Base-by-base conservation (phyloP, 2,329 filamentous ascomycete genomes). In the Chaetomium olivaceum region DNA sequence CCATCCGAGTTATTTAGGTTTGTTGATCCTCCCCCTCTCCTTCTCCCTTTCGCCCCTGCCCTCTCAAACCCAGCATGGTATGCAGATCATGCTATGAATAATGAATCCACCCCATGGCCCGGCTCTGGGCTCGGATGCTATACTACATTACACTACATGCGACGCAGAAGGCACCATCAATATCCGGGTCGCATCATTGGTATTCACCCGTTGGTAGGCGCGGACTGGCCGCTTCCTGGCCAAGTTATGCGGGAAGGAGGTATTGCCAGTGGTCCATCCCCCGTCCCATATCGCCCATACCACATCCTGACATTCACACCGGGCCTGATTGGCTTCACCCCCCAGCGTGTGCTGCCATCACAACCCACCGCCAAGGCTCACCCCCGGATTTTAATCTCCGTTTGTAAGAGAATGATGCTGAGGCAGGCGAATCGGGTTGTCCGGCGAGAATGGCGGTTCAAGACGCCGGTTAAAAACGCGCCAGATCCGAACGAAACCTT, bases 301-400 rank as follows among this genome's bases (percentile, higher is more conserved):
- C 4, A 54, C 31, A 50, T 43, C 48, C 54, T 39, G 46, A 57
- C 58, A 25, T 51, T 29, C 51, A 16, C 36, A 4, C 9, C 19
- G 8, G 7, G 27, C 36, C 27, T 60, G 48, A 62, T 62, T 66
- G 59, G 58, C 8, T 7, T 51, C 8, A 29, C 9, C 33, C 11
- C 16, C 16, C 16, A 54, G 4, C 11, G 12, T 12, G 29, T 27
- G 39, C 14, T 23, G 27, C 61, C 52, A 51, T 54, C 50, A 6
- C 39, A 4, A 21, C 19, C n/a, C n/a, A 23, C 27, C 56, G 67
- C 66, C 69, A 69, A 69, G 68, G 4, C 46, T 4, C 60, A 61
- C 68, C 69, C 69, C 69, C 68, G 64, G 68, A 63, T 67, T 67
- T 71, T 69, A 70, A 71, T 70, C 62, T 70, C 67, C 65, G 69